These are phyloP conservation scores for Thymus mandschuricus DNA, from an alignment of 257 asterid genomes.

Conservation along the genomic window DNA sequence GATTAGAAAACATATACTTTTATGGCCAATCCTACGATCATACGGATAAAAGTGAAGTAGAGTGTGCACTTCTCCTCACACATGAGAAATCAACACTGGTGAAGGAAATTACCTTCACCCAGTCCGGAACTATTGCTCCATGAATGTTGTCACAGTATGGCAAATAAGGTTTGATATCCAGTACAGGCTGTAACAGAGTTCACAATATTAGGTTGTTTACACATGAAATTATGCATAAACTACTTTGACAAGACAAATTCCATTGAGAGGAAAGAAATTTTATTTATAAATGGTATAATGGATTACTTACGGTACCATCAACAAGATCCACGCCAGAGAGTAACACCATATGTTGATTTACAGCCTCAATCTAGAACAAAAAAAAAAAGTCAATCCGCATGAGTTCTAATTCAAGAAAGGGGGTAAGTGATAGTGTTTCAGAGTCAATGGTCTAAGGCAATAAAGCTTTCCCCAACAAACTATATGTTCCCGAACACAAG, in stretches of 20 bases:
- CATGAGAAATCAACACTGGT: constrained; percentile 1
- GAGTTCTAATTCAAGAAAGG: neutral
- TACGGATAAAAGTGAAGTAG: neutral
- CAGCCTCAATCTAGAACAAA: constrained; percentile 68
- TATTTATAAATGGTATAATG: constrained; percentile 1
- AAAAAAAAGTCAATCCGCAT: neutral
- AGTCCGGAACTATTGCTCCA: constrained; percentile 78
- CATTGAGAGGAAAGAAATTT: constrained; percentile 11
- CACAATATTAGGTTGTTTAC: constrained; percentile 31
- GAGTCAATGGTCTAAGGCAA: neutral
- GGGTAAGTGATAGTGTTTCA: neutral
- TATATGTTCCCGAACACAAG: constrained; percentile 4
- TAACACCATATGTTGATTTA: constrained; percentile 56
- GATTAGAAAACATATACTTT: no score
- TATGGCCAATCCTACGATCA: no score
- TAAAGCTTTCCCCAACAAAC: constrained; percentile 1
- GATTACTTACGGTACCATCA: constrained; percentile 82
- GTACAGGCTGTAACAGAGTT: constrained; percentile 71
- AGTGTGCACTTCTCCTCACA: neutral
- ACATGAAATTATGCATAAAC: constrained; percentile 19
- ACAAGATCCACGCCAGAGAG: constrained; percentile 97
- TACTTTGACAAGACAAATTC: constrained; percentile 13
- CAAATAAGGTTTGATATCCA: constrained; percentile 93
- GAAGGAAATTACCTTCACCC: constrained; percentile 79
- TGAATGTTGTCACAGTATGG: constrained; percentile 85